Percentiles rank a stretch among this genome's conserved stretches.
Evolutionary conservation across 257 asterid species (phyloP).

Genomic region (Solanum corneliomulleri): DNA sequence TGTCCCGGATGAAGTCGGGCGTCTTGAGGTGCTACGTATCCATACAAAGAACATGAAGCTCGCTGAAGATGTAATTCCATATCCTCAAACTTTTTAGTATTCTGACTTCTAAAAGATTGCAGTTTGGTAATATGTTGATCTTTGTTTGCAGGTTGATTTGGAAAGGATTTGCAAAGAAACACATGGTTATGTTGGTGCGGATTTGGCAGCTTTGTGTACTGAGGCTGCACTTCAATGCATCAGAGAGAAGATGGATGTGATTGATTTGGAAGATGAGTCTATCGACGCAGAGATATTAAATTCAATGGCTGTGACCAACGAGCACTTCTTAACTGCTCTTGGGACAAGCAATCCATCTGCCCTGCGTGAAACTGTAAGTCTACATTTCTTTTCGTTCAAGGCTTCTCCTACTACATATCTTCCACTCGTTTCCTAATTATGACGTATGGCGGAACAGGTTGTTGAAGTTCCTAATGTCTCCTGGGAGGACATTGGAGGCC

Average conservation of each 20-base stretch:
- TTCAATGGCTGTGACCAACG: conserved; percentile 90
- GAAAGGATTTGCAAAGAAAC: conserved; percentile 74
- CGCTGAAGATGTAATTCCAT: conserved; percentile 51
- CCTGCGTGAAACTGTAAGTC: conserved; percentile 75
- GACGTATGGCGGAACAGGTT: conserved; percentile 30
- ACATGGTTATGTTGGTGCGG: conserved; percentile 92
- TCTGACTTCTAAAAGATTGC: background rate
- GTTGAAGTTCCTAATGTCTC: conserved; percentile 82
- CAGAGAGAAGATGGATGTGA: conserved; percentile 96
- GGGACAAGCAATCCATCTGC: conserved; percentile 98
- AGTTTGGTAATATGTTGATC: background rate
- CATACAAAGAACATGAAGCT: conserved; percentile 97
- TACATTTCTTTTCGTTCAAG: background rate
- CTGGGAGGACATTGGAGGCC: conserved; percentile 94
- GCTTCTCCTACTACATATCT: background rate
- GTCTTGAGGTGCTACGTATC: conserved; percentile 88
- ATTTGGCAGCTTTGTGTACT: conserved; percentile 90
- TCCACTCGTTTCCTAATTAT: background rate
- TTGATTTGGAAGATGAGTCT: conserved; percentile 77
- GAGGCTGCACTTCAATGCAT: conserved; percentile 95
- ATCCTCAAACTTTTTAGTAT: background rate
- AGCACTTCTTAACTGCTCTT: conserved; percentile 82
- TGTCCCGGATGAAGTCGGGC: conserved; percentile 92
- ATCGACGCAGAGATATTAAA: conserved; percentile 88
- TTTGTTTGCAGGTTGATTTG: conserved; percentile 62